Evolutionary conservation across 2,329 filamentous ascomycete genomes (phyloP), one percentile per base, ranked within the genome.

Genomic region (Pyricularia sp.): DNA sequence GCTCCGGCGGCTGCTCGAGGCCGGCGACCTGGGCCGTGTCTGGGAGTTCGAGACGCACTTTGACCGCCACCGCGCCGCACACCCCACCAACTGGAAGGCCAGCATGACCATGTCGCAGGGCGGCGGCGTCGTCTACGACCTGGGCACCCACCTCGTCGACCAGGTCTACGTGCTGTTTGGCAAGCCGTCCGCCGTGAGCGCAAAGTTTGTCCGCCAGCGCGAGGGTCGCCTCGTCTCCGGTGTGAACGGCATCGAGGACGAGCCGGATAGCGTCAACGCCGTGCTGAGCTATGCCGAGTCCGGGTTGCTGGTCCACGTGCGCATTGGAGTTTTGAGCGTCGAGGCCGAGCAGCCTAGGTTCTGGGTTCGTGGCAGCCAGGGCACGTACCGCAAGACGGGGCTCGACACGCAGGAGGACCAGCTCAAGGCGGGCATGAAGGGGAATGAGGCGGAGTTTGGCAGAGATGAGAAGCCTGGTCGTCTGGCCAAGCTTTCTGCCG

Each of bases 21-120:
- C 85, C 33, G 86, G 83, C 55, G 81, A 81, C 0, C 81, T 94
- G 4, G 92, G 92, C 68, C 85, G 91, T n/a, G 80, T 94, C 58
- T 84, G 90, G 68, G 91, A 94, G 79, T 92, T 91, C 75, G 87
- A 93, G 78, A 90, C 90, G 26, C 91, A 94, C 80, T 94, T 94
- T 75, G 92, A 94, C 77, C 87, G 92, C 23, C 89, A 91, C 79
- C 86, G 88, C 23, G 82, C 89, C 17, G 82, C 83, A 33, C 81
- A 84, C 58, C 85, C 88, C 28, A 76, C 81, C 70, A 83, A 79
- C 67, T 93, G 90, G 90, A 92, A 92, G 81, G 85, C 83, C 64
- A 77, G 76, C 28, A 81, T 90, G 69, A 78, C 82, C 36, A 84
- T 88, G 72, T 76, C 79, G 25, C 81, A 87, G 17, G 90, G 88